Conservation (phyloP, 768 basidiomycete genomes). For the Leccinum variicolor region DNA sequence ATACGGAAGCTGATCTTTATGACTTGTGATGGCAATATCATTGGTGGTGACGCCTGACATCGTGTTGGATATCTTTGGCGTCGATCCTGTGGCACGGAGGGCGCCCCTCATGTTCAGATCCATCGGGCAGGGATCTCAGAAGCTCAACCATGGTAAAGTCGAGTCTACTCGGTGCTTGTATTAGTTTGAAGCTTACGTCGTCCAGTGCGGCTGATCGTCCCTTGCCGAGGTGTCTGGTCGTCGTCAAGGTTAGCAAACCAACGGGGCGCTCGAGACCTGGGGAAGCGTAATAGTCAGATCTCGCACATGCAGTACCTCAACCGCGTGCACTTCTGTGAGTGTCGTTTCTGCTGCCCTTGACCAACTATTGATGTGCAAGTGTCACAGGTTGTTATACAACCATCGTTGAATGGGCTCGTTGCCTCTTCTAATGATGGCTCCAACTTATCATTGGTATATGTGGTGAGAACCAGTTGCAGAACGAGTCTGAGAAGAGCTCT, state of each 20-base stretch:
- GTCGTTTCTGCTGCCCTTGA: not conserved
- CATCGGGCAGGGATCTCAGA: constrained; percentile 63
- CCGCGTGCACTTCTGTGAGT: constrained; percentile 61
- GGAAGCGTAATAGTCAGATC: constrained; percentile 69
- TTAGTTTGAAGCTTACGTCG: constrained; percentile 71
- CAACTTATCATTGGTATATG: constrained; percentile 65
- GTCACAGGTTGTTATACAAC: constrained; percentile 54
- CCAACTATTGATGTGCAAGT: constrained; percentile 11
- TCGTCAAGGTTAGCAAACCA: constrained; percentile 66
- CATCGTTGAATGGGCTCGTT: constrained; percentile 66
- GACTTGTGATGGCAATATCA: constrained; percentile 71
- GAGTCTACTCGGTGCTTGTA: constrained; percentile 63
- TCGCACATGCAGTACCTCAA: constrained; percentile 65
- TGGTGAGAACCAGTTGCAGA: constrained; percentile 66
- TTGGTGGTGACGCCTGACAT: constrained; percentile 67
- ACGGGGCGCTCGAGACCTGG: constrained; percentile 63
- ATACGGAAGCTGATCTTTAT: constrained; percentile 66
- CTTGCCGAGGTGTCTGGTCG: constrained; percentile 50
- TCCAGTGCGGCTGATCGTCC: constrained; percentile 39
- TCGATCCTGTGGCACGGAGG: constrained; percentile 59
- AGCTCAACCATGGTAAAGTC: constrained; percentile 62
- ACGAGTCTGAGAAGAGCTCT: constrained; percentile 53
- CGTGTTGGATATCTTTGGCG: constrained; percentile 63
- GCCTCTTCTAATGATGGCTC: constrained; percentile 58
- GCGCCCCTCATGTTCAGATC: constrained; percentile 65